Base-by-base conservation (phyloP, 208 protist genomes). In the Novymonas esmeraldas region DNA sequence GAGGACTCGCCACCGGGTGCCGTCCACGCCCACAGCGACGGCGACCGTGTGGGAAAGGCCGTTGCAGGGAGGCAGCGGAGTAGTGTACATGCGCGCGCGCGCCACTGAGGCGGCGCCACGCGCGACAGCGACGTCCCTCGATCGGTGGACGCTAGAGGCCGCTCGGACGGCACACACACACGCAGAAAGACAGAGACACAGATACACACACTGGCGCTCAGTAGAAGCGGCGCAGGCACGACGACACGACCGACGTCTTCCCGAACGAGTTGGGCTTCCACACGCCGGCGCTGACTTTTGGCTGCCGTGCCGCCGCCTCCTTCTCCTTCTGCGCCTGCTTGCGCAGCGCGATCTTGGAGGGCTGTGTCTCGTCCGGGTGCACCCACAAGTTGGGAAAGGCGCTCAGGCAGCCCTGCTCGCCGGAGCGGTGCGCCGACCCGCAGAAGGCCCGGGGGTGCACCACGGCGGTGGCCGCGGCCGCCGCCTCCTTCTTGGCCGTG, bases 191-290 rank as follows among this genome's bases (percentile, higher is more conserved):
- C 52, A 31, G 14, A 28, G 6, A n/a, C 34, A 29, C 28, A 16
- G 34, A 31, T 20, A 29, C 20, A 9, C 11, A 29, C 36, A 28
- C 33, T n/a, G 29, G 14, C 22, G 34, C 11, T 72, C 67, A 95
- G 57, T 96, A 92, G 60, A 96, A 96, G 46, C 79, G 73, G 7
- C 84, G 85, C 44, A 96, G 79, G 58, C 83, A 92, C 1, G 90
- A 96, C 14, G 85, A 86, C 6, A 94, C 63, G 2, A 96, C 64
- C n/a, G 85, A 86, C 29, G 74, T 83, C 51, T 92, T 90, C 33
- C 62, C 78, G 60, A 89, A 90, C 18, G 87, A 87, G 52, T 93
- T 93, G 1, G 90, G 87, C 70, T 81, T 94, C 88, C 90, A 96
- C 49, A 83, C 84, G 22, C 39, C 76, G 2, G 66, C 50, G 9